Conservation (phyloP, 768 basidiomycete genomes). For the Aureoboletus auriporus region DNA sequence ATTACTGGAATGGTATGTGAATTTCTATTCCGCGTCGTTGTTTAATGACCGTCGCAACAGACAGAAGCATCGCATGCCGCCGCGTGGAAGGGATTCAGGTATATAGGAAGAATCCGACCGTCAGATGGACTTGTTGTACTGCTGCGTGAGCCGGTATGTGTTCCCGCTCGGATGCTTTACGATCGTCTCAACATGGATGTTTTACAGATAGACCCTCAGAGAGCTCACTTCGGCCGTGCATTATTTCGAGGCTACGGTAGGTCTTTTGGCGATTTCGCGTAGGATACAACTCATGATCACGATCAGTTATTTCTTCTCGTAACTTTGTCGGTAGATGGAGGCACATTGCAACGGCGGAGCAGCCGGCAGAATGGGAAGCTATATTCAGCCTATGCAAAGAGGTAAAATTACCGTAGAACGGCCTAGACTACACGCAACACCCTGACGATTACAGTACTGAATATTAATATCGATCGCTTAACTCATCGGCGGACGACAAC, state of each 20-base stretch:
- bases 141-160: constrained; percentile 47
- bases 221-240: constrained; percentile 31
- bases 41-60: constrained; percentile 25
- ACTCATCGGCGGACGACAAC: no score
- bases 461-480: no score
- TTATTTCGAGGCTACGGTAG: constrained; percentile 50
- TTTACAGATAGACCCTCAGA: constrained; percentile 20
- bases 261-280: not conserved
- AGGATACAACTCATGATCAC: constrained; percentile 8
- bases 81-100: constrained; percentile 55
- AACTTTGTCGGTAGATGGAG: constrained; percentile 52
- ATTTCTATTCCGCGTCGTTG: not conserved
- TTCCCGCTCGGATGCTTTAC: not conserved
- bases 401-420: constrained; percentile 14
- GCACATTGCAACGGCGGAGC: constrained; percentile 28
- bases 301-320: constrained; percentile 43
- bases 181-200: constrained; percentile 1
- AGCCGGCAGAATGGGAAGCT: constrained; percentile 44
- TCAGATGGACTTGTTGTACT: constrained; percentile 58
- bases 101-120: constrained; percentile 55
- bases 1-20: constrained; percentile 48
- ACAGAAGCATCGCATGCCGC: constrained; percentile 42
- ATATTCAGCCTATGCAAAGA: constrained; percentile 50
- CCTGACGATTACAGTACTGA: not conserved
- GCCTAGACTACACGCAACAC: not conserved